Evolutionary conservation across 2,329 filamentous ascomycete species (phyloP).

Genomic region (Alternaria metachromatica): DNA sequence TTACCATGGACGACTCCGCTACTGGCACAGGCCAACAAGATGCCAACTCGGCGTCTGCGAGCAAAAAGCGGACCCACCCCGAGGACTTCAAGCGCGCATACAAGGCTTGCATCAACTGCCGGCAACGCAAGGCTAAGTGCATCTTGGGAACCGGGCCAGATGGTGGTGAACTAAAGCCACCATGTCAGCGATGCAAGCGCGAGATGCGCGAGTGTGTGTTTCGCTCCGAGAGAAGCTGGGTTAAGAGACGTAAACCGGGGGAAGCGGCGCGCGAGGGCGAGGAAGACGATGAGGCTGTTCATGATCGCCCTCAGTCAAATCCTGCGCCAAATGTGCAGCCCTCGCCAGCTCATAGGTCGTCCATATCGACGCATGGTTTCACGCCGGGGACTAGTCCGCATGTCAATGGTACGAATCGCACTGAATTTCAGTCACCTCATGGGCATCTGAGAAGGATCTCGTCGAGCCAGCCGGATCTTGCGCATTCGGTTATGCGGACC

Average conservation of each 20-base stretch:
- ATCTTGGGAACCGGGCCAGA: slow-evolving; percentile 54
- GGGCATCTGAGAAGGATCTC: slow-evolving; percentile 41
- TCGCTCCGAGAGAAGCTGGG: slow-evolving; percentile 48
- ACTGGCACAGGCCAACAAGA: slow-evolving; percentile 24
- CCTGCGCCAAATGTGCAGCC: slow-evolving; percentile 15
- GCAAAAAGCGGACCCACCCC: slow-evolving; percentile 45
- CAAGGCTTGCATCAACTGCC: slow-evolving; percentile 62
- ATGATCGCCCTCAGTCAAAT: slow-evolving; percentile 13
- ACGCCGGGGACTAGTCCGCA: slow-evolving; percentile 37
- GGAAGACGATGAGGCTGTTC: slow-evolving; percentile 22
- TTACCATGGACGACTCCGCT: slow-evolving; percentile 23
- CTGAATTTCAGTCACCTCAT: slow-evolving; percentile 40
- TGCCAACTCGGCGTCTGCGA: slow-evolving; percentile 19
- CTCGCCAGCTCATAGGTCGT: slow-evolving; percentile 31
- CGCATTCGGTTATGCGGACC: slow-evolving; percentile 54
- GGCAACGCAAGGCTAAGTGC: slow-evolving; percentile 61
- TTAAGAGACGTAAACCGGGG: slow-evolving; percentile 46
- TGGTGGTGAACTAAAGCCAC: slow-evolving; percentile 50
- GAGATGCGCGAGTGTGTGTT: slow-evolving; percentile 60
- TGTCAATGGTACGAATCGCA: slow-evolving; percentile 28
- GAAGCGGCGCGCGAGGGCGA: slow-evolving; percentile 32
- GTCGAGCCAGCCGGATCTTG: slow-evolving; percentile 44
- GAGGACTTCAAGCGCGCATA: slow-evolving; percentile 61
- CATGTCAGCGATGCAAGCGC: slow-evolving; percentile 58
- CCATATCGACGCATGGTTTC: slow-evolving; percentile 32